phyloP scores from a whole-genome alignment of 306 rosid genomes.

The Delonix regia region DNA sequence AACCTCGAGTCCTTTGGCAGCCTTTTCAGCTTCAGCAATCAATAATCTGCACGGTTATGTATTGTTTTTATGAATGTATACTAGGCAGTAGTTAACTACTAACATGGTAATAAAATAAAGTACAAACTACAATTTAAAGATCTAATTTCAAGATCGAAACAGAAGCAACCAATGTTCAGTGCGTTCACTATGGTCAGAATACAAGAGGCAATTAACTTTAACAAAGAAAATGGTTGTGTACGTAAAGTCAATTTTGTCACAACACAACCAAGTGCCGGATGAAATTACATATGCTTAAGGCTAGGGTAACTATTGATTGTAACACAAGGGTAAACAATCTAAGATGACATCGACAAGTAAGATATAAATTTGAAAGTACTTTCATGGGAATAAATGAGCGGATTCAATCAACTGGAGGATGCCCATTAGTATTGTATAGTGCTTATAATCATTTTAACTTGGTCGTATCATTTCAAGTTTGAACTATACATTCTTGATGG shows the following conservation, averaged over 20 bases:
- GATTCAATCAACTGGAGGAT: not conserved
- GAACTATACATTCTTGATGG: not conserved
- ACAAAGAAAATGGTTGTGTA: not conserved
- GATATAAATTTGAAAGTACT: not conserved
- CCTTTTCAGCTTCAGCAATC: slow-evolving; percentile 96
- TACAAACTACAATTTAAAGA: slow-evolving; percentile 24
- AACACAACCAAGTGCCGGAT: not conserved
- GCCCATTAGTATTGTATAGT: not conserved
- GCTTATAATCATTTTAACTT: not conserved
- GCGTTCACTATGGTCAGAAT: slow-evolving; percentile 20
- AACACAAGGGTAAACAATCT: not conserved
- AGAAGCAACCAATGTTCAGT: slow-evolving; percentile 14
- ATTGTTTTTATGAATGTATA: slow-evolving; percentile 27
- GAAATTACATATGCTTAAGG: not conserved
- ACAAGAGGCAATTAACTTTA: not conserved
- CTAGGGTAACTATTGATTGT: not conserved
- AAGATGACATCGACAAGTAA: not conserved
- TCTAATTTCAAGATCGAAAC: slow-evolving; percentile 22
- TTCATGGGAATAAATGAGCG: not conserved
- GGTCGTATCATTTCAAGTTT: not conserved
- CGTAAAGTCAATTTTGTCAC: not conserved
- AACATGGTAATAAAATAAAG: slow-evolving; percentile 23
- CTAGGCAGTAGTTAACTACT: not conserved
- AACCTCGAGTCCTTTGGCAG: slow-evolving; percentile 86
- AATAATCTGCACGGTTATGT: slow-evolving; percentile 59